Percentiles rank a stretch among this genome's conserved stretches.
Conservation (phyloP, 2,329 filamentous ascomycete species). For the Fusarium incarnatum region DNA sequence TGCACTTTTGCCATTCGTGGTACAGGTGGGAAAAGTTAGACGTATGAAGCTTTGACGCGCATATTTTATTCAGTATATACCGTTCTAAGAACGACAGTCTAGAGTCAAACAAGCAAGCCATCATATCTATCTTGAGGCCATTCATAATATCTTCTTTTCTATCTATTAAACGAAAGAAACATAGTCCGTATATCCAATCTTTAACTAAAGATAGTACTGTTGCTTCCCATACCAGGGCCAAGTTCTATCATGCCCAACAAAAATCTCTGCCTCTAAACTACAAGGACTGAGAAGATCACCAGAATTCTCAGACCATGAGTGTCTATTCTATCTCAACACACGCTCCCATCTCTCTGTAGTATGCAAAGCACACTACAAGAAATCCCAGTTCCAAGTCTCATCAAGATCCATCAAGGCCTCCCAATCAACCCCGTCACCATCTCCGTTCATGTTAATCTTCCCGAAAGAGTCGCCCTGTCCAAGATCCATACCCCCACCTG, state of each 20-base stretch:
- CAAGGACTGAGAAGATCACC: neutral
- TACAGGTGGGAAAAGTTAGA: conserved; percentile 24
- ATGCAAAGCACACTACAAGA: conserved; percentile 11
- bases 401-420: conserved; percentile 33
- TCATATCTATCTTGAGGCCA: neutral
- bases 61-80: neutral
- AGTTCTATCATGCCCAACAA: conserved; percentile 15
- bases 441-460: neutral
- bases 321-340: neutral
- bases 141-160: neutral
- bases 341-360: neutral
- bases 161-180: neutral
- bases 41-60: conserved; percentile 20
- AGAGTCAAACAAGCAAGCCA: neutral
- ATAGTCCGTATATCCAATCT: neutral
- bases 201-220: neutral
- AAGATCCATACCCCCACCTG: neutral
- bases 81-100: too few species aligned
- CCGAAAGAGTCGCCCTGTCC: neutral
- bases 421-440: conserved; percentile 30
- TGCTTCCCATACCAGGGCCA: neutral
- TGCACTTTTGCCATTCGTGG: conserved; percentile 46
- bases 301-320: neutral
- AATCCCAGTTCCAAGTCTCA: conserved; percentile 34
- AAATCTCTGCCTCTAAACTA: neutral